Percentiles rank a stretch among this genome's conserved stretches.
Evolutionary conservation across 1,284 basidiomycete species (phyloP).

Genomic region (Ceratorhiza oryzae-sativae): DNA sequence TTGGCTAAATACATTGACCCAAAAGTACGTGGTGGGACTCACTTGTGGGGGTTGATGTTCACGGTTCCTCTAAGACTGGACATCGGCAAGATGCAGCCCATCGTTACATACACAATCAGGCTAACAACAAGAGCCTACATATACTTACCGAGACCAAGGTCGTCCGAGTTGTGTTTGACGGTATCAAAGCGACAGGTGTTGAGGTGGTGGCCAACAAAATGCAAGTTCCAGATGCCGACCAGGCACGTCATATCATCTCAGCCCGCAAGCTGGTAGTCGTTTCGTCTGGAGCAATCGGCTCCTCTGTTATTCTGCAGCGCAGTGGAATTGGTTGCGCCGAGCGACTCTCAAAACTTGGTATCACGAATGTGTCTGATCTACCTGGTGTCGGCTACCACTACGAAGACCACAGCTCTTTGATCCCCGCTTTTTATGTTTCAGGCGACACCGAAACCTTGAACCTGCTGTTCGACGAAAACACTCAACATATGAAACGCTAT

Average conservation of each 20-base stretch:
- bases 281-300: constrained; percentile 47
- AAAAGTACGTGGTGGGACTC: background rate
- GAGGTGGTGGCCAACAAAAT: constrained; percentile 10
- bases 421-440: background rate
- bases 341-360: constrained; percentile 54
- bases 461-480: background rate
- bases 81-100: constrained; percentile 29
- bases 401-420: constrained; percentile 53
- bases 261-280: constrained; percentile 32
- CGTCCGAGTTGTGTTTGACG: constrained; percentile 16
- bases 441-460: constrained; percentile 9
- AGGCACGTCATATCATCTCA: constrained; percentile 10
- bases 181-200: constrained; percentile 15
- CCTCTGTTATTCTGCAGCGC: constrained; percentile 62
- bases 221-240: constrained; percentile 19
- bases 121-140: constrained; percentile 13
- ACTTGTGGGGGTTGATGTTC: no score
- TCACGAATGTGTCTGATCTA: constrained; percentile 58
- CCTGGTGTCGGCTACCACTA: constrained; percentile 65
- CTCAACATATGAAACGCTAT: background rate
- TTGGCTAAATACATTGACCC: constrained; percentile 30
- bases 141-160: constrained; percentile 10
- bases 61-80: no score
- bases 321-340: constrained; percentile 59
- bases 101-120: constrained; percentile 18